Base-by-base conservation (phyloP, 176 grass and related monocot species). In the Oryza officinalis region DNA sequence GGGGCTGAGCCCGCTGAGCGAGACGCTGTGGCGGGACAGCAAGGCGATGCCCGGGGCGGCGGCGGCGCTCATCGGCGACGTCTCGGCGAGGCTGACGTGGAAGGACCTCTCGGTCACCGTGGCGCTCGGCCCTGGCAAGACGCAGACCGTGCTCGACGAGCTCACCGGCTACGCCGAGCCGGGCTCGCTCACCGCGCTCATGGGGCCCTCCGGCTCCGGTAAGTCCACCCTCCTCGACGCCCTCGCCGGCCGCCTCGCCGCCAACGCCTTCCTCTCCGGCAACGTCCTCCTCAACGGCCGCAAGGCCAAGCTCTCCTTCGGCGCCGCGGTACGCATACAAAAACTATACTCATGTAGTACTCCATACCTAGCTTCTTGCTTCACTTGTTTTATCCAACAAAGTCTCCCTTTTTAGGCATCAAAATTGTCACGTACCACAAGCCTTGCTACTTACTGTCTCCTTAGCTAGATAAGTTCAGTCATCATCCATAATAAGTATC, bases 161-260 rank as follows among this genome's bases (percentile, higher is more conserved):
- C 97, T 99, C 49, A 99, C 96, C 11, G 96, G 97, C 1, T 96
- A 86, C 61, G 97, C 91, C 9, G 97, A 99, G 87, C 91, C 97
- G 1, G 93, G 97, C 13, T 88, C 97, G 13, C 68, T 96, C 68
- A 99, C 91, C 17, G 93, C 91, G 28, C 83, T 96, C 52, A 99
- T 99, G 97, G 97, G 97, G 0, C 97, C 97, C 25, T 99, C 97
- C 2, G 97, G 97, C 1, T 99, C 97, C 17, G 97, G 97, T 46
- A 99, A 99, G 89, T 99, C 97, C 50, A 99, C 97, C 3, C 91
- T 99, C 65, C 91, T 99, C 57, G 97, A 99, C 84, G 88, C 97
- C 15, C 97, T 99, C 50, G 86, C 93, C n/a, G 83, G 91, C 30
- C 93, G 97, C 63, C 97, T 94, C 80, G 97, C 91, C 49, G 67